Evolutionary conservation across 495 filamentous ascomycete species (phyloP).

Genomic region (Sabuloglossum arenarium): DNA sequence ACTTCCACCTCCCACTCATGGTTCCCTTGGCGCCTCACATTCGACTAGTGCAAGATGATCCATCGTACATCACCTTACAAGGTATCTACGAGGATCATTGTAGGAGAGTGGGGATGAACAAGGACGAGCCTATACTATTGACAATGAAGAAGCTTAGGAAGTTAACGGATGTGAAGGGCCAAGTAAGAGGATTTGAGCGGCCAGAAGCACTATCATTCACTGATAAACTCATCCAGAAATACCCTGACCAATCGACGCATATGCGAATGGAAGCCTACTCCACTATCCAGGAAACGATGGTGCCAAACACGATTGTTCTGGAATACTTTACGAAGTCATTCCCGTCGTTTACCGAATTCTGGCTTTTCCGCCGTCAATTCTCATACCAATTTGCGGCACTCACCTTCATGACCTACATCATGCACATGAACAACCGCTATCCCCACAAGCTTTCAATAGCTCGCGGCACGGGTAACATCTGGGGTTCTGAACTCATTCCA

Average conservation of each 20-base stretch:
- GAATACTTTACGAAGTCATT: conserved; percentile 83
- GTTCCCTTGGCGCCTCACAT: conserved; percentile 84
- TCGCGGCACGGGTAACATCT: conserved; percentile 74
- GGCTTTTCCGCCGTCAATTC: conserved; percentile 92
- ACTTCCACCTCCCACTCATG: conserved; percentile 90
- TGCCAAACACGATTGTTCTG: conserved; percentile 55
- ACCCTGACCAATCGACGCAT: conserved; percentile 41
- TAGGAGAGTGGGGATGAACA: conserved; percentile 59
- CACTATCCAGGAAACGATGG: conserved; percentile 80
- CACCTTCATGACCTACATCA: conserved; percentile 96
- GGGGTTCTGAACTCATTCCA: conserved; percentile 85
- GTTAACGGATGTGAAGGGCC: conserved; percentile 43
- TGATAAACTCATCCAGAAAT: conserved; percentile 22
- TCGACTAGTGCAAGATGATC: conserved; percentile 82
- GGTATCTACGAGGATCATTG: conserved; percentile 93
- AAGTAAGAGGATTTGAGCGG: conserved; percentile 22
- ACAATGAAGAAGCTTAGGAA: conserved; percentile 82
- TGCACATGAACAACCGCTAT: conserved; percentile 86
- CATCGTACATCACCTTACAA: conserved; percentile 85
- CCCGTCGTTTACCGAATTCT: conserved; percentile 83
- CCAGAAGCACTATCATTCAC: neutral
- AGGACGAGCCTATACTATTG: conserved; percentile 87
- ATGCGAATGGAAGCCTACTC: conserved; percentile 65
- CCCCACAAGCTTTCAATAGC: conserved; percentile 90
- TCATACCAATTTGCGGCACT: conserved; percentile 89